A percentile compares a stretch with the other conserved stretches of the same genome.
phyloP scores from a whole-genome alignment of 768 basidiomycete genomes.

The Kwoniella mangroviensis region DNA sequence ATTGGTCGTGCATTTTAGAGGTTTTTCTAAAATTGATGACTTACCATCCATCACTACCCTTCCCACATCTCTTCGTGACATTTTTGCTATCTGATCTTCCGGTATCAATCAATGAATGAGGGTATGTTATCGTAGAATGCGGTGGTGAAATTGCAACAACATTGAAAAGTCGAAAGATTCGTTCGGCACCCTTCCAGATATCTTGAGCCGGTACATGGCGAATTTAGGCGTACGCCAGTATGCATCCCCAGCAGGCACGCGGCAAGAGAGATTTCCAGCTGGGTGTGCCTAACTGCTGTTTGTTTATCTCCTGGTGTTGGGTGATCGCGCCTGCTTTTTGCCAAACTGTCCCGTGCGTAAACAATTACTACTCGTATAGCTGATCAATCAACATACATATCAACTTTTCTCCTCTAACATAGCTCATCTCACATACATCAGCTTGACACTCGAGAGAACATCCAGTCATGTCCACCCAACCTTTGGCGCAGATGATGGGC shows the following conservation, averaged over 20 bases:
- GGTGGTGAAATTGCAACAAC: neutral
- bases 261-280: no score
- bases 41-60: constrained; percentile 55
- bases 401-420: neutral
- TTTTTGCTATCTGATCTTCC: constrained; percentile 22
- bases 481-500: constrained; percentile 30
- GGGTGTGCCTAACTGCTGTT: constrained; percentile 11
- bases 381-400: constrained; percentile 10
- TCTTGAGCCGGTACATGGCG: constrained; percentile 2
- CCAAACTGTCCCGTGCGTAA: neutral
- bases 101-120: neutral
- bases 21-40: constrained; percentile 11
- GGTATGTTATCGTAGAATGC: neutral
- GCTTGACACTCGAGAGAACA: neutral
- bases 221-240: no score
- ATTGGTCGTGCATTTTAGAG: neutral
- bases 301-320: constrained; percentile 9
- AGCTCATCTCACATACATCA: neutral
- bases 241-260: neutral
- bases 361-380: neutral
- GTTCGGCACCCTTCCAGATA: constrained; percentile 14
- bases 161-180: neutral
- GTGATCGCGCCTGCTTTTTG: constrained; percentile 18
- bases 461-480: constrained; percentile 31
- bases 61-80: constrained; percentile 50